A percentile compares a stretch with the other conserved stretches of the same genome.
Conservation (phyloP, 1,284 basidiomycete species). For the Malassezia vespertilionis region DNA sequence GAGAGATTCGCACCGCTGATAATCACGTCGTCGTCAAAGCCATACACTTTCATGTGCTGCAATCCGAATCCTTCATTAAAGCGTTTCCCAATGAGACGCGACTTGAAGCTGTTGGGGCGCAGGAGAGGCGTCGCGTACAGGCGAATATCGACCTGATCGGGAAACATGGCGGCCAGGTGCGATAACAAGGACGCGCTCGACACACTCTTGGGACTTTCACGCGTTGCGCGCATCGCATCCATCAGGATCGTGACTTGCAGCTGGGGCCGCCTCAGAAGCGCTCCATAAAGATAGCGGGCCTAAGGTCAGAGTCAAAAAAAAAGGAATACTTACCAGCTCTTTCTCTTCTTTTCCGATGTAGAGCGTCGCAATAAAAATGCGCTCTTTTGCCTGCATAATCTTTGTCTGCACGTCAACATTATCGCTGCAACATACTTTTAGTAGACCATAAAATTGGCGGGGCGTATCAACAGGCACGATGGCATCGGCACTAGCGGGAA, state of each 20-base stretch:
- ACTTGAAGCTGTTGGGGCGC: slow-evolving; percentile 44
- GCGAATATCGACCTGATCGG: slow-evolving; percentile 61
- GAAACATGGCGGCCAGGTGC: slow-evolving; percentile 51
- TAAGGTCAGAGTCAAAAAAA: neutral
- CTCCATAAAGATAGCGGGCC: slow-evolving; percentile 19
- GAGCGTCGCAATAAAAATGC: slow-evolving; percentile 35
- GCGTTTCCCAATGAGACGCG: slow-evolving; percentile 69
- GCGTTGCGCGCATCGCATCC: slow-evolving; percentile 82
- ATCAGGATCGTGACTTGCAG: slow-evolving; percentile 66
- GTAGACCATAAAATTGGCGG: slow-evolving; percentile 16
- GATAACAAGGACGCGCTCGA: slow-evolving; percentile 50
- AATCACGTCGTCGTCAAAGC: slow-evolving; percentile 79
- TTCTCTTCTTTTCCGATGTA: slow-evolving; percentile 39
- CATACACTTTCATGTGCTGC: slow-evolving; percentile 95
- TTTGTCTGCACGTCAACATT: neutral
- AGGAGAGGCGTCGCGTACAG: slow-evolving; percentile 74
- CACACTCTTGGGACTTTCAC: slow-evolving; percentile 56
- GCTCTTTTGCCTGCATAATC: slow-evolving; percentile 18
- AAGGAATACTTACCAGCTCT: slow-evolving; percentile 18
- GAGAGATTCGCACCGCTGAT: slow-evolving; percentile 94
- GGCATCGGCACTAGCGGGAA: neutral
- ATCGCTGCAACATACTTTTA: slow-evolving; percentile 11
- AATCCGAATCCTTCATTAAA: slow-evolving; percentile 98
- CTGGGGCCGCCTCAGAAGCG: slow-evolving; percentile 51
- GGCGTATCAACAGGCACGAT: slow-evolving; percentile 13